Percentiles rank a stretch among this genome's conserved stretches.
Evolutionary conservation across 805 yeast species (phyloP).

Genomic region (Metschnikowia cerradonensis): DNA sequence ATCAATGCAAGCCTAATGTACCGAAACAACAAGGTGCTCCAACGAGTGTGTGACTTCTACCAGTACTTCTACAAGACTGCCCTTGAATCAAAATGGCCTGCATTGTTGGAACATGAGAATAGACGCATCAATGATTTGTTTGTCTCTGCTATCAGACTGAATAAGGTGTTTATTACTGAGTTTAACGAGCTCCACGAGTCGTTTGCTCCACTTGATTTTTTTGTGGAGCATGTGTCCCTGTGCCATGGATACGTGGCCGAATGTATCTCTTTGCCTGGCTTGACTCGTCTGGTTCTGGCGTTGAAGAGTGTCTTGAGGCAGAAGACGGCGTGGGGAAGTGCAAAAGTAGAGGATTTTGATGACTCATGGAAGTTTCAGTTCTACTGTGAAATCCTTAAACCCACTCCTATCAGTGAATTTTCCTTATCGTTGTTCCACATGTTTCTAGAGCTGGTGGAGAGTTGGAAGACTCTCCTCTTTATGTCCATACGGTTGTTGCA

Average conservation of each 20-base stretch:
- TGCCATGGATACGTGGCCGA: slow-evolving; percentile 7
- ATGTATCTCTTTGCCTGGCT: neutral
- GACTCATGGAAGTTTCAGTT: slow-evolving; percentile 12
- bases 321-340: neutral
- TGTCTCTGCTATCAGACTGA: slow-evolving; percentile 3
- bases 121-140: slow-evolving; percentile 7
- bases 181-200: slow-evolving; percentile 7
- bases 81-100: neutral
- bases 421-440: slow-evolving; percentile 7
- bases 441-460: slow-evolving; percentile 11
- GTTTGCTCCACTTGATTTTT: slow-evolving; percentile 8
- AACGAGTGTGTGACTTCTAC: slow-evolving; percentile 9
- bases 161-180: slow-evolving; percentile 6
- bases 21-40: slow-evolving; percentile 8
- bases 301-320: neutral
- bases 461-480: slow-evolving; percentile 10
- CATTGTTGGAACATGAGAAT: slow-evolving; percentile 4
- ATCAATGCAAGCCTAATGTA: slow-evolving; percentile 8
- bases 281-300: neutral
- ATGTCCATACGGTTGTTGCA: slow-evolving; percentile 9
- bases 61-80: slow-evolving; percentile 8
- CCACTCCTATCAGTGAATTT: slow-evolving; percentile 6
- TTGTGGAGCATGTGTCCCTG: slow-evolving; percentile 5
- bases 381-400: slow-evolving; percentile 8
- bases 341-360: slow-evolving; percentile 4